Evolutionary conservation across 805 yeast species (phyloP), one percentile per base, ranked within the genome.

Genomic region (Candida peoriensis): DNA sequence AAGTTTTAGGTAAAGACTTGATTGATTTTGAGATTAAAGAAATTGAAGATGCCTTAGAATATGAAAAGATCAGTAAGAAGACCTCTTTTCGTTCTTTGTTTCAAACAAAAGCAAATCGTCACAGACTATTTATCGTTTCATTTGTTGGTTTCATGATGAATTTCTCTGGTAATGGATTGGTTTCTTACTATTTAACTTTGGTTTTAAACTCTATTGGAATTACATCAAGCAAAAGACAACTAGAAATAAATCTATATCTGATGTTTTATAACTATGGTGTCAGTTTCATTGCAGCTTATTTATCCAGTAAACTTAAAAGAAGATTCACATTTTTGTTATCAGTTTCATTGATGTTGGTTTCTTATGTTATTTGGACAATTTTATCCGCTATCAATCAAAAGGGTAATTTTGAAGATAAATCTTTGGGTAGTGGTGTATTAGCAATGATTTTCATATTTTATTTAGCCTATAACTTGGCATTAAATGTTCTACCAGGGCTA

Each of bases 241-340:
- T 75, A 44, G 50, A 57, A 38, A 66, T 74, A 18, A 74, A 74
- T 50, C 77, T 73, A 37, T 66, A 74, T 50, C 77, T 73, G 37
- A 66, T 63, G 67, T 54, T 68, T 39, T 72, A 61, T 53, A 70
- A 71, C 58, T 64, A 66, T 36, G 54, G 57, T 34, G 44, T 55
- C 27, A 55, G 64, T 12, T 40, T 57, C 23, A 38, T 51, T 6
- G 55, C 34, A 56, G 61, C 20, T 38, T 55, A 34, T 42, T 53
- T 24, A 56, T 55, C 13, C 43, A 46, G 44, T 54, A 54, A 33
- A 30, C 24, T 19, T 44, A 63, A 49, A 28, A 59, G 73, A 50
- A 57, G 72, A 48, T 41, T 55, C 1, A 37, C 58, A 34, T 58
- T 64, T 38, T 32, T 68, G 33, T 32, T 52, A 10, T 63, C 70